Conservation (phyloP, 208 protist genomes). For the Wallacemonas sp. region DNA sequence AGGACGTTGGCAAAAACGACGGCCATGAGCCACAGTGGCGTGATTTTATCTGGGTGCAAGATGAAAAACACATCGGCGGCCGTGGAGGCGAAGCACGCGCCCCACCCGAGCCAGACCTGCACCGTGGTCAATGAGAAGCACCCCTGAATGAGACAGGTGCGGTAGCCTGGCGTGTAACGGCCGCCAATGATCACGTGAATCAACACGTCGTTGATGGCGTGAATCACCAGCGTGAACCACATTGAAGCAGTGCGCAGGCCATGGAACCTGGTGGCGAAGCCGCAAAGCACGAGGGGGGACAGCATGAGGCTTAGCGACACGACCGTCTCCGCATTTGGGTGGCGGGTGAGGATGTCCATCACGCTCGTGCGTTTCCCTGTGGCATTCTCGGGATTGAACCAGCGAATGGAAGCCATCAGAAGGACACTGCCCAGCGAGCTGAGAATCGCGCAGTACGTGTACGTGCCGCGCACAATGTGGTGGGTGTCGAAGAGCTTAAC, state of each 20-base stretch:
- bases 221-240: constrained; percentile 37
- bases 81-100: constrained; percentile 33
- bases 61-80: constrained; percentile 14
- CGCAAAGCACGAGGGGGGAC: constrained; percentile 38
- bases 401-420: constrained; percentile 52
- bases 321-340: constrained; percentile 65
- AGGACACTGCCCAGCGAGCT: constrained; percentile 58
- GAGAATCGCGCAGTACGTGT: constrained; percentile 34
- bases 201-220: constrained; percentile 39
- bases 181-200: constrained; percentile 57
- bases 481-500: constrained; percentile 28
- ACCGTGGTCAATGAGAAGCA: constrained; percentile 37
- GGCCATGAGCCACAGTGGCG: constrained; percentile 10
- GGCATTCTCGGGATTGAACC: constrained; percentile 34
- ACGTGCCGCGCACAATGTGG: constrained; percentile 37
- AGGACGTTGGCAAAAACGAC: constrained; percentile 25
- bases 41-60: neutral
- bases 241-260: constrained; percentile 20
- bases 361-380: neutral
- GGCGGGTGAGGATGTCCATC: constrained; percentile 35
- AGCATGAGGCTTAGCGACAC: constrained; percentile 50
- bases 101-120: constrained; percentile 34
- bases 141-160: constrained; percentile 21
- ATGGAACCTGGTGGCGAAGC: constrained; percentile 24
- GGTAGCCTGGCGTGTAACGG: constrained; percentile 36